These are phyloP conservation scores for Laburnicola sp. DNA, from an alignment of 2,329 filamentous ascomycete species.

Conservation along the genomic window DNA sequence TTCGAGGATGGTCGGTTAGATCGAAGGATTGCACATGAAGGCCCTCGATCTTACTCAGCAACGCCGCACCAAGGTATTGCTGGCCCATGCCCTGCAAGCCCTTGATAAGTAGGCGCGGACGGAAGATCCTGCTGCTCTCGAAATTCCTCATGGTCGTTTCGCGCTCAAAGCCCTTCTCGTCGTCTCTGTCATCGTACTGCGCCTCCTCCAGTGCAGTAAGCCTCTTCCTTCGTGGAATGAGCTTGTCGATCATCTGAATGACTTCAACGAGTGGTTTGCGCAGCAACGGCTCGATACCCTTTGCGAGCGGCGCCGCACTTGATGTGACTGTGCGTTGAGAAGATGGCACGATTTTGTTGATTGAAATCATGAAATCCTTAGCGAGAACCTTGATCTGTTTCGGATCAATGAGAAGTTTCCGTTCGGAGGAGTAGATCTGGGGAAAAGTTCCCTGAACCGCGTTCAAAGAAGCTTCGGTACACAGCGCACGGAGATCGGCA, in stretches of 20 bases:
- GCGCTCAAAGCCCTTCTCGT: conserved; percentile 79
- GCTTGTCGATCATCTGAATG: conserved; percentile 68
- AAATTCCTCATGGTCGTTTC: conserved; percentile 75
- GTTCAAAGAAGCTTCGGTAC: conserved; percentile 94
- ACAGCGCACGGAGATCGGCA: conserved; percentile 89
- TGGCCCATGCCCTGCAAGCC: conserved; percentile 93
- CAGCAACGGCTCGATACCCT: conserved; percentile 78
- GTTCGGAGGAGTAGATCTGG: conserved; percentile 88
- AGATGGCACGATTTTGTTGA: conserved; percentile 94
- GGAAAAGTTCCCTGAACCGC: conserved; percentile 94
- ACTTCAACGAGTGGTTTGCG: conserved; percentile 72
- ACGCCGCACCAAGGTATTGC: conserved; percentile 79
- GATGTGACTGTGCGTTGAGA: conserved; percentile 88
- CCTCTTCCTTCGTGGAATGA: conserved; percentile 83
- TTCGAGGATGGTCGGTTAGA: conserved; percentile 78
- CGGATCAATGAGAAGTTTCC: conserved; percentile 87
- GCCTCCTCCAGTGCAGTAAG: conserved; percentile 91
- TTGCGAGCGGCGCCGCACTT: conserved; percentile 77
- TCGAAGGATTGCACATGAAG: conserved; percentile 95
- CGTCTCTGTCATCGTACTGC: conserved; percentile 84
- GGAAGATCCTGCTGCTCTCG: conserved; percentile 82
- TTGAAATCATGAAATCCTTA: conserved; percentile 95
- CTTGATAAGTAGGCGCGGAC: conserved; percentile 80
- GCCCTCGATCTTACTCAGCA: conserved; percentile 89
- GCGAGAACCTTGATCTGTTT: conserved; percentile 82